Percentiles rank a stretch among this genome's conserved stretches.
phyloP scores from a whole-genome alignment of 352 stramenopile species.

The Phytophthora multivora region DNA sequence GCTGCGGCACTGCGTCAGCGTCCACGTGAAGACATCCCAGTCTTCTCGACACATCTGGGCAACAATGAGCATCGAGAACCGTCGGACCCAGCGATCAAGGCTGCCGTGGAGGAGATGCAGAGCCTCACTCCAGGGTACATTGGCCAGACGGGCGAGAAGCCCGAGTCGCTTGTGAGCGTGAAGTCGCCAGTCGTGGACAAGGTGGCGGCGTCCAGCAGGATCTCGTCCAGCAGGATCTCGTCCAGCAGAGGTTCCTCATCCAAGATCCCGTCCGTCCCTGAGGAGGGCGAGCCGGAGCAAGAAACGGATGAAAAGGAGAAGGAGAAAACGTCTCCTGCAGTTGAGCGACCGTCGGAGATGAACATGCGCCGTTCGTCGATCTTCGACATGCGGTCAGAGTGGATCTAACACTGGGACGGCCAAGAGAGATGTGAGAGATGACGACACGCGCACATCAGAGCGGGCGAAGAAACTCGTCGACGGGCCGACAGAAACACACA shows the following conservation, averaged over 20 bases:
- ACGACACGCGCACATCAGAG: constrained; percentile 21
- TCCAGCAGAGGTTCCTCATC: constrained; percentile 31
- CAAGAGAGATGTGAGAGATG: constrained; percentile 18
- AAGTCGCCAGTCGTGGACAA: constrained; percentile 22
- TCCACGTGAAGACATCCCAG: constrained; percentile 30
- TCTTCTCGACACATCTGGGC: constrained; percentile 35
- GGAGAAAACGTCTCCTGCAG: constrained; percentile 10
- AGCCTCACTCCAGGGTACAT: constrained; percentile 36
- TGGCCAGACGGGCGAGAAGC: constrained; percentile 30
- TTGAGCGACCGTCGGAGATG: constrained; percentile 27
- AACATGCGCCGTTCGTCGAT: constrained; percentile 44
- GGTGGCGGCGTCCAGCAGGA: constrained; percentile 17
- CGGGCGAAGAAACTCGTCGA: constrained; percentile 19
- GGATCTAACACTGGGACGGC: constrained; percentile 29
- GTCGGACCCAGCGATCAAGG: constrained; percentile 26
- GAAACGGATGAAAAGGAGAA: constrained; percentile 17
- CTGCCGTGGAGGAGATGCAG: constrained; percentile 37
- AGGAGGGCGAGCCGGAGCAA: constrained; percentile 30
- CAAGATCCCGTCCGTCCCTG: constrained; percentile 28
- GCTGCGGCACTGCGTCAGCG: constrained; percentile 40
- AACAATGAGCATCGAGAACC: constrained; percentile 26
- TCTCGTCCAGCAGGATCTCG: constrained; percentile 21
- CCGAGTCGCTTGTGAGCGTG: constrained; percentile 26
- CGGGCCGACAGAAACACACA: constrained; percentile 21
- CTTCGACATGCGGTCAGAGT: constrained; percentile 50